Percentiles rank a stretch among this genome's conserved stretches.
These are phyloP conservation scores for Microglena sp. DNA, from an alignment of 139 green algal genomes.

Conservation along the genomic window DNA sequence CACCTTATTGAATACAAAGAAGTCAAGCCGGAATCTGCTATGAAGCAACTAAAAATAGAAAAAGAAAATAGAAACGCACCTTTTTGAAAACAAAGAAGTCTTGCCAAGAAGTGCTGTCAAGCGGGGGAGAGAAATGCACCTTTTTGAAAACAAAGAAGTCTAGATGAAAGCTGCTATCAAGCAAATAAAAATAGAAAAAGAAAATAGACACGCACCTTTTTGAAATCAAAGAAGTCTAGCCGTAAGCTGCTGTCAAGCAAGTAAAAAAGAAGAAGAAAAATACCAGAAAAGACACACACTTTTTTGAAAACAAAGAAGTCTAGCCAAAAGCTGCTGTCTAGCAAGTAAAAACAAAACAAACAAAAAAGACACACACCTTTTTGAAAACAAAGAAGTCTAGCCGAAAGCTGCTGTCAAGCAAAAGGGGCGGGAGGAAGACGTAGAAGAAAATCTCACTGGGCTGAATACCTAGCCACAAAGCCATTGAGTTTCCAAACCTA, in stretches of 20 bases:
- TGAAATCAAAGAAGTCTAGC: too few species aligned
- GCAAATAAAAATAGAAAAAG: too few species aligned
- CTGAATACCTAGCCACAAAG: slow-evolving; percentile 71
- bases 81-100: too few species aligned
- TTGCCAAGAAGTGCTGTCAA: too few species aligned
- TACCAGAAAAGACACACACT: not conserved
- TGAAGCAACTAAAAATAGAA: too few species aligned
- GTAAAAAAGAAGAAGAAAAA: slow-evolving; percentile 53
- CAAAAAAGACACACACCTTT: slow-evolving; percentile 51
- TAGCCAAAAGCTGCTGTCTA: too few species aligned
- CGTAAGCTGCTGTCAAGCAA: too few species aligned
- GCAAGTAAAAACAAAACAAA: not conserved
- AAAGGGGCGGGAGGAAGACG: slow-evolving; percentile 74
- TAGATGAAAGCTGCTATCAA: too few species aligned
- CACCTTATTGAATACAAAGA: too few species aligned
- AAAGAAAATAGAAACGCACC: slow-evolving; percentile 24
- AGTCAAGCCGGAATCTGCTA: too few species aligned
- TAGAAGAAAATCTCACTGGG: slow-evolving; percentile 75
- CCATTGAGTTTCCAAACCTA: slow-evolving; percentile 60
- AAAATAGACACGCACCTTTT: not conserved
- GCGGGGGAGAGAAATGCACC: not conserved
- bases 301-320: too few species aligned
- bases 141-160: too few species aligned
- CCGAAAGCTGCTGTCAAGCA: slow-evolving; percentile 49
- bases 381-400: slow-evolving; percentile 89